These are phyloP conservation scores for Conticribra weissflogii DNA, from an alignment of 108 stramenopile genomes.

Conservation along the genomic window DNA sequence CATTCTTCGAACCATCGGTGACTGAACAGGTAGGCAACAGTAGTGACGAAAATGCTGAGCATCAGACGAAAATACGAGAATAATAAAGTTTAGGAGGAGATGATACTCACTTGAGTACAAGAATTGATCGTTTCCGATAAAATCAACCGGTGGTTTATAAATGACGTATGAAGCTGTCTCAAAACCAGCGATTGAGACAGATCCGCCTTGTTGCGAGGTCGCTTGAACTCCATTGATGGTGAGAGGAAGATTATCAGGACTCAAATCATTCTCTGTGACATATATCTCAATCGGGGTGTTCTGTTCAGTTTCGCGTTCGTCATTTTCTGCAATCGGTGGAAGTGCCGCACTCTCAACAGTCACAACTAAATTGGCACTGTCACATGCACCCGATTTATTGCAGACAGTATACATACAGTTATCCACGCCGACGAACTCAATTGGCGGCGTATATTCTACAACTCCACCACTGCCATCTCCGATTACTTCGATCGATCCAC, in stretches of 20 bases:
- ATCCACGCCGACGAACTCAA: constrained; percentile 6
- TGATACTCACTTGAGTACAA: constrained; percentile 13
- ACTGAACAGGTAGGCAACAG: constrained; percentile 1
- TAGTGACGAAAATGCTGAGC: background rate
- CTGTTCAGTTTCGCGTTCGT: background rate
- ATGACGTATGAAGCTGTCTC: constrained; percentile 4
- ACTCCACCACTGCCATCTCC: constrained; percentile 22
- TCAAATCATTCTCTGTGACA: constrained; percentile 21
- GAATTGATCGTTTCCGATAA: constrained; percentile 15
- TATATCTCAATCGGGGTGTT: constrained; percentile 14
- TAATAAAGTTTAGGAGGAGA: background rate
- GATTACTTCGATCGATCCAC: constrained; percentile 7
- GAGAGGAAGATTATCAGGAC: constrained; percentile 11
- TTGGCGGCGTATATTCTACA: constrained; percentile 14
- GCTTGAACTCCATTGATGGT: constrained; percentile 1
- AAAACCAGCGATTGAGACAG: constrained; percentile 6
- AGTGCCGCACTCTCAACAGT: background rate
- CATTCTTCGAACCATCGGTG: background rate
- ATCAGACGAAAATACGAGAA: background rate
- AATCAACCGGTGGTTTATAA: constrained; percentile 9
- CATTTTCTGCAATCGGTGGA: constrained; percentile 15
- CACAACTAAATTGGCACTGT: constrained; percentile 2
- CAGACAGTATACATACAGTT: constrained; percentile 17
- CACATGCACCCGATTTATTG: constrained; percentile 8
- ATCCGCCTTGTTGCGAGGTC: constrained; percentile 9